Conservation (phyloP, 108 stramenopile species). For the Cyclotella kingstonii region DNA sequence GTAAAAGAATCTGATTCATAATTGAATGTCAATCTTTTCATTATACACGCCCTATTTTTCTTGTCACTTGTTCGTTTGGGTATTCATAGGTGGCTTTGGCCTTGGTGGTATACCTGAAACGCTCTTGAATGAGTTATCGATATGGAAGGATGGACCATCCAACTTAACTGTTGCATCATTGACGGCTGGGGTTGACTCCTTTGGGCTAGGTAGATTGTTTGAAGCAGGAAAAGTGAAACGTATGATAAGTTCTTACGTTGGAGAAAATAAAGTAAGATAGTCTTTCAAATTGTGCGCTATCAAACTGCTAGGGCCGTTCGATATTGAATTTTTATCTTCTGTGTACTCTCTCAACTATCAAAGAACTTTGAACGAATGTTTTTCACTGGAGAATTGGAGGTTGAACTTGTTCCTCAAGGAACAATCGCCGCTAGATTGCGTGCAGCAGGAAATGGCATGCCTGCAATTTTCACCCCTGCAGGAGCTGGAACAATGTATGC, state of each 20-base stretch:
- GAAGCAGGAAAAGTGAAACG: slow-evolving; percentile 82
- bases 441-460: slow-evolving; percentile 88
- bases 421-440: slow-evolving; percentile 84
- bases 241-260: slow-evolving; percentile 87
- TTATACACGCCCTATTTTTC: background rate
- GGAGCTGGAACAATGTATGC: slow-evolving; percentile 89
- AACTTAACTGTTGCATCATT: slow-evolving; percentile 81
- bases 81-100: slow-evolving; percentile 68
- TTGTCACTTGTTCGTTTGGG: background rate
- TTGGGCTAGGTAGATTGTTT: slow-evolving; percentile 76
- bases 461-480: slow-evolving; percentile 92
- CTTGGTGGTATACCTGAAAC: slow-evolving; percentile 78
- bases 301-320: too few relatives aligned
- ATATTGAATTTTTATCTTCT: background rate
- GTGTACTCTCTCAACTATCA: background rate
- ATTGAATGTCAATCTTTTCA: background rate
- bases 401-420: slow-evolving; percentile 89
- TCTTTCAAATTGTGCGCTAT: too few relatives aligned
- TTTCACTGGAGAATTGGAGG: slow-evolving; percentile 82
- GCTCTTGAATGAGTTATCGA: slow-evolving; percentile 51
- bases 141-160: slow-evolving; percentile 33
- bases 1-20: background rate
- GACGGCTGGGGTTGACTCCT: slow-evolving; percentile 82
- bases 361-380: slow-evolving; percentile 78
- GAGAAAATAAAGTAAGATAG: slow-evolving; percentile 77